These are phyloP conservation scores for Botryosphaeria dothidea DNA, from an alignment of 2,329 filamentous ascomycete species.

Conservation along the genomic window DNA sequence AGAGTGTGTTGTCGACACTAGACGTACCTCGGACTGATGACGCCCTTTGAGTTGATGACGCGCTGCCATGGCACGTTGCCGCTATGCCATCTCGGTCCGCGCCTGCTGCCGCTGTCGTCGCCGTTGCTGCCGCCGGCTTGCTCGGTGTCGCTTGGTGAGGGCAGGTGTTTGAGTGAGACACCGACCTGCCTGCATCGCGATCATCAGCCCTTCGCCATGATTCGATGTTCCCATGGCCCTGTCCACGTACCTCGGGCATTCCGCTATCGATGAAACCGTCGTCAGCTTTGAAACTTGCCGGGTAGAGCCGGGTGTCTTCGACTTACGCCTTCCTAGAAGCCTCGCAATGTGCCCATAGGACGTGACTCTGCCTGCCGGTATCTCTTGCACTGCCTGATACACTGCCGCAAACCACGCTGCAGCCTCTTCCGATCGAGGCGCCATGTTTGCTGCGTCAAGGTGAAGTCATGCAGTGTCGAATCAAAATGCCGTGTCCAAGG, in stretches of 20 bases:
- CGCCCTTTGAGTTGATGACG: constrained; percentile 83
- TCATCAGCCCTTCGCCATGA: neutral
- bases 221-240: neutral
- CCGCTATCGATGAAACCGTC: constrained; percentile 35
- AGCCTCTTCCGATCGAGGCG: constrained; percentile 69
- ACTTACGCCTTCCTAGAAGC: constrained; percentile 71
- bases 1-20: constrained; percentile 1
- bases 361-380: constrained; percentile 81
- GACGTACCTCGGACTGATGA: constrained; percentile 77
- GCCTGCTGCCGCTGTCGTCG: constrained; percentile 41
- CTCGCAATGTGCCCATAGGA: constrained; percentile 81
- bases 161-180: constrained; percentile 83
- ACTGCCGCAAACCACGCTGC: constrained; percentile 74
- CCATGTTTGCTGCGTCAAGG: constrained; percentile 48
- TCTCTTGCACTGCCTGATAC: constrained; percentile 81
- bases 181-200: constrained; percentile 71
- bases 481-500: neutral
- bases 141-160: constrained; percentile 43
- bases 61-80: constrained; percentile 91
- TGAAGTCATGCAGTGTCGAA: neutral
- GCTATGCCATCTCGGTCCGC: constrained; percentile 61
- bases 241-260: constrained; percentile 44
- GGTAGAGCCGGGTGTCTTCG: neutral
- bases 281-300: constrained; percentile 20
- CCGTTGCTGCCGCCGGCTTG: neutral